Base-by-base conservation (phyloP, 306 rosid genomes). In the Delonix regia region DNA sequence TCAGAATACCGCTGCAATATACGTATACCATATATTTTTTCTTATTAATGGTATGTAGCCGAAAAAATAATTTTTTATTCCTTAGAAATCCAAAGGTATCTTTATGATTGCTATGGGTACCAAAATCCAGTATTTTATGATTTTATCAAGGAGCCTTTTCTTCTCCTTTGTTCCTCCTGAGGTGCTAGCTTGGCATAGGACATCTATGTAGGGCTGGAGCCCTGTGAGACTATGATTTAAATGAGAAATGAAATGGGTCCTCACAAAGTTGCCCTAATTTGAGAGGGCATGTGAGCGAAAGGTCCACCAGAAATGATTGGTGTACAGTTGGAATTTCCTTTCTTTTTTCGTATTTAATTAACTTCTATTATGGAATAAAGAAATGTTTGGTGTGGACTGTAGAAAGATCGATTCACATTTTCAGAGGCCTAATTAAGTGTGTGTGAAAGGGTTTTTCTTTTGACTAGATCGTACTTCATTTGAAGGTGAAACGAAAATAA, bases 301-400 rank as follows among this genome's bases (percentile, higher is more conserved):
- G 34, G 75, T 16, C 85, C 57, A 53, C 64, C 19, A 6, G 4
- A 51, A 76, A 82, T 76, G 62, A 82, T 76, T 75, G 47, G 19
- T 68, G 7, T 59, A 11, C 42, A 59, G 80, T 57, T 81, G 71
- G 39, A 21, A 12, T 34, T 64, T 34, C 39, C 9, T 51, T 14
- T 65, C 38, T 36, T 30, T 41, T 21, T 7, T 22, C 6, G 34
- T 5, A 1, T 42, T 41, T 41, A 5, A 42, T 21, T 21, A 34
- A 21, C 11, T 47, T 28, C 25, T 49, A 0, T 33, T 34, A 7
- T 15, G 5, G 5, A 67, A 67, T 7, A 13, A 44, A 44, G 2
- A 67, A 56, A 56, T 38, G 3, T 56, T 56, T 56, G 34, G 24
- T 22, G 63, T 56, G 34, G 16, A 56, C 6, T 10, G 10, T 19